Evolutionary conservation across 2,329 filamentous ascomycete genomes (phyloP).

Genomic region (Venturia effusa): DNA sequence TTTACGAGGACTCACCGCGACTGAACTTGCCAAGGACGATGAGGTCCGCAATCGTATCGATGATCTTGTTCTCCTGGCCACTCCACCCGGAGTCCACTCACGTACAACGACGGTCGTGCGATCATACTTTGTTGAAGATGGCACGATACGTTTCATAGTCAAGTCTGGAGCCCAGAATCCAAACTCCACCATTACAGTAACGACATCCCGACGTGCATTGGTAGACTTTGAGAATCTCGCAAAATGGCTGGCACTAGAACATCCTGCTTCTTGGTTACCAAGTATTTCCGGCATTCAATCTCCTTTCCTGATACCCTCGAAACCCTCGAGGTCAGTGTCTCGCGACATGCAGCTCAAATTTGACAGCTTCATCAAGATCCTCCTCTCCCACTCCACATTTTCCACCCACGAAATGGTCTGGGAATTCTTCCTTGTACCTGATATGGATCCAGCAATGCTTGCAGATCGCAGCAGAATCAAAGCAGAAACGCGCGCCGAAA

Average conservation of each 20-base stretch:
- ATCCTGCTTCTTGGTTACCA: constrained; percentile 92
- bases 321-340: constrained; percentile 76
- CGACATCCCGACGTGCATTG: constrained; percentile 80
- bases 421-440: constrained; percentile 97
- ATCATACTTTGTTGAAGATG: constrained; percentile 95
- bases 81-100: constrained; percentile 58
- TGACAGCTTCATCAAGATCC: constrained; percentile 77
- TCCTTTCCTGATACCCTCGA: constrained; percentile 86
- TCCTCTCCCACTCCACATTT: constrained; percentile 84
- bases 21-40: constrained; percentile 95
- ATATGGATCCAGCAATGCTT: constrained; percentile 84
- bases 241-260: constrained; percentile 72
- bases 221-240: constrained; percentile 86
- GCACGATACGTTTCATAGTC: constrained; percentile 80
- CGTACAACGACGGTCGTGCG: constrained; percentile 87
- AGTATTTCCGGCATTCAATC: constrained; percentile 52
- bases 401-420: constrained; percentile 94
- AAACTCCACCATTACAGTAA: constrained; percentile 78
- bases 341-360: constrained; percentile 79
- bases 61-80: constrained; percentile 70
- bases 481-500: constrained; percentile 70
- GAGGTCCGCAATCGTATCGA: constrained; percentile 95
- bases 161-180: constrained; percentile 86
- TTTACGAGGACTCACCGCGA: constrained; percentile 77
- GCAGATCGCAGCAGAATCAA: constrained; percentile 80